Base-by-base conservation (phyloP, 305 asterid genomes). In the Andrographis paniculata region DNA sequence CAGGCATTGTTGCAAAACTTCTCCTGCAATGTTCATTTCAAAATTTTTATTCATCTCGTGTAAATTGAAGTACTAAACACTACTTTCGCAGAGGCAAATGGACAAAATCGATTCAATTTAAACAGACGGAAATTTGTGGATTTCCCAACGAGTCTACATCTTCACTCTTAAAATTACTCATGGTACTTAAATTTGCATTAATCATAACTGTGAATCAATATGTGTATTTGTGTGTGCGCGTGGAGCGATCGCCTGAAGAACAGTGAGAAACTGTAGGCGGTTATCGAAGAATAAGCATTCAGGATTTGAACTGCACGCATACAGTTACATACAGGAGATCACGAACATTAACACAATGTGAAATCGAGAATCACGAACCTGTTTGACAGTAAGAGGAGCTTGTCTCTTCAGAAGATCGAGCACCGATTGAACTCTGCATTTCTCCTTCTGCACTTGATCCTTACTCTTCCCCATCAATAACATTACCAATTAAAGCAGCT, bases 331-430 rank as follows among this genome's bases (percentile, higher is more conserved):
- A 33, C 3, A 2, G n/a, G 12, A 9, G n/a, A 9, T 33, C 2
- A 10, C 33, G 6, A 27, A 41, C 58, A 39, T 27, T 36, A 43
- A 65, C 39, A 18, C 59, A 48, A 59, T 56, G 62, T 23, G 61
- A 50, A 54, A 49, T 20, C 23, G 52, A 17, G 28, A 20, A 20
- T 5, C 14, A 1, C 9, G 6, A n/a, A 61, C 97, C 97, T 88
- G 97, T 63, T 73, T 73, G 52, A 69, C 68, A 53, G 93, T 60
- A 61, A 84, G 88, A 30, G 87, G 84, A 55, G 81, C 58, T 66
- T 75, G 92, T 67, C 79, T 81, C 43, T 66, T 84, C 60, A 88
- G 74, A 14, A 84, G 72, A 11, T 70, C 57, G 63, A 88, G 71
- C 15, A 88, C 95, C 2, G 78, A 60, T 50, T 81, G 63, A 61